Evolutionary conservation across 495 filamentous ascomycete genomes (phyloP).

Genomic region (Lineolata rhizophorae): DNA sequence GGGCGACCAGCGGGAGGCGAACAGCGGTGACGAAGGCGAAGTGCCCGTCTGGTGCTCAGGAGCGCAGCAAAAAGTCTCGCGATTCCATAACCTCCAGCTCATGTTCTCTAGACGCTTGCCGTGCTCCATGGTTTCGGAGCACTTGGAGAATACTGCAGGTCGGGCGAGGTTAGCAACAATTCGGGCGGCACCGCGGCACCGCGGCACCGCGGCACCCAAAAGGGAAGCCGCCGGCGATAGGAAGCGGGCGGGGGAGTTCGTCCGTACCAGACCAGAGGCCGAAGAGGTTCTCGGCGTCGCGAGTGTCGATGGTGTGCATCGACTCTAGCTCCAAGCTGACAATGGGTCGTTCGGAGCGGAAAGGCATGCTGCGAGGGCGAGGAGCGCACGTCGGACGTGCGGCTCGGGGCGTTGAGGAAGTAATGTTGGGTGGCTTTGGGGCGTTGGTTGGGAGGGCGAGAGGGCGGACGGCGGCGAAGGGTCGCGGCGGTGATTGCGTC

Average conservation of each 20-base stretch:
- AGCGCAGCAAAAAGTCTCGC: constrained; percentile 90
- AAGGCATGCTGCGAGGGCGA: constrained; percentile 20
- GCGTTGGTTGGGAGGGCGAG: background rate
- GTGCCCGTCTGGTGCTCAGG: constrained; percentile 26
- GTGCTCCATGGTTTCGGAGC: constrained; percentile 83
- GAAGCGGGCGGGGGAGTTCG: background rate
- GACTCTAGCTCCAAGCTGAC: constrained; percentile 13
- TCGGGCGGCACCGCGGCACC: constrained; percentile 1
- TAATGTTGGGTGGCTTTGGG: background rate
- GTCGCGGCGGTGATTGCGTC: background rate
- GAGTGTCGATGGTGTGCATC: constrained; percentile 84
- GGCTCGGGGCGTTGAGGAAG: too few species aligned
- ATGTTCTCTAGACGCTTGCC: constrained; percentile 85
- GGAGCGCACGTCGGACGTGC: too few species aligned
- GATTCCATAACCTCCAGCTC: constrained; percentile 88
- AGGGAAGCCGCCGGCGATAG: constrained; percentile 1
- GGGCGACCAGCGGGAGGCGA: constrained; percentile 20
- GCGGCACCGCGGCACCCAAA: constrained; percentile 4
- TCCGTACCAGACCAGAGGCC: constrained; percentile 93
- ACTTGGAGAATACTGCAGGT: constrained; percentile 79
- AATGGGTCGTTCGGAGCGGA: constrained; percentile 13
- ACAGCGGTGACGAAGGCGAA: constrained; percentile 24
- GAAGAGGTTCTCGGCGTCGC: constrained; percentile 80
- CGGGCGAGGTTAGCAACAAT: constrained; percentile 11
- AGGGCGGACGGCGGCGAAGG: background rate